These are phyloP conservation scores for Naegleria lovaniensis DNA, from an alignment of 208 protist genomes.

Conservation along the genomic window DNA sequence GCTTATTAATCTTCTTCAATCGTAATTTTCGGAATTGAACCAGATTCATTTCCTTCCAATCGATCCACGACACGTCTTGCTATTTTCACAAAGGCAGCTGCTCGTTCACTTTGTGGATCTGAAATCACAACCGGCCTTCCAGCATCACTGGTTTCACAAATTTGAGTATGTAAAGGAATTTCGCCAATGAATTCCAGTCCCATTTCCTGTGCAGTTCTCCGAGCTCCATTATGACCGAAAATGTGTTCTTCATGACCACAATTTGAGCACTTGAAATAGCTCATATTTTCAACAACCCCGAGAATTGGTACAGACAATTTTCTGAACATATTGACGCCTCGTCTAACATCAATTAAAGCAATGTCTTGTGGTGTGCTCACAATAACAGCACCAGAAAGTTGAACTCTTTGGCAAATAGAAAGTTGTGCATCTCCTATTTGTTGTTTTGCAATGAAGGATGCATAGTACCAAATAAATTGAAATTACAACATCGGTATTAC, in stretches of 20 bases:
- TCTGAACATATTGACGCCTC: constrained; percentile 84
- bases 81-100: constrained; percentile 13
- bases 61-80: not conserved
- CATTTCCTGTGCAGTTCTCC: constrained; percentile 69
- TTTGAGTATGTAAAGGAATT: constrained; percentile 76
- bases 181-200: constrained; percentile 77
- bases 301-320: constrained; percentile 65
- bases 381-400: constrained; percentile 84
- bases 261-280: constrained; percentile 82
- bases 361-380: constrained; percentile 91
- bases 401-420: constrained; percentile 74
- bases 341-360: constrained; percentile 75
- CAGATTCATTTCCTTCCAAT: not conserved
- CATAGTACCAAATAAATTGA: too few relatives aligned
- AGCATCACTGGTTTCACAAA: constrained; percentile 78
- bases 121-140: constrained; percentile 69
- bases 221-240: constrained; percentile 80
- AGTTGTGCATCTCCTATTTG: constrained; percentile 66
- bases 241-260: constrained; percentile 77
- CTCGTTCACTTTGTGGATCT: constrained; percentile 31
- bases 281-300: constrained; percentile 96
- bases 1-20: not conserved
- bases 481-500: too few relatives aligned
- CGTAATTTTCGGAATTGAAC: not conserved
- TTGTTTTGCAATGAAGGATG: too few relatives aligned